Evolutionary conservation across 768 basidiomycete genomes (phyloP), one percentile per base, ranked within the genome.

Genomic region (Asterophora lycoperdoides): DNA sequence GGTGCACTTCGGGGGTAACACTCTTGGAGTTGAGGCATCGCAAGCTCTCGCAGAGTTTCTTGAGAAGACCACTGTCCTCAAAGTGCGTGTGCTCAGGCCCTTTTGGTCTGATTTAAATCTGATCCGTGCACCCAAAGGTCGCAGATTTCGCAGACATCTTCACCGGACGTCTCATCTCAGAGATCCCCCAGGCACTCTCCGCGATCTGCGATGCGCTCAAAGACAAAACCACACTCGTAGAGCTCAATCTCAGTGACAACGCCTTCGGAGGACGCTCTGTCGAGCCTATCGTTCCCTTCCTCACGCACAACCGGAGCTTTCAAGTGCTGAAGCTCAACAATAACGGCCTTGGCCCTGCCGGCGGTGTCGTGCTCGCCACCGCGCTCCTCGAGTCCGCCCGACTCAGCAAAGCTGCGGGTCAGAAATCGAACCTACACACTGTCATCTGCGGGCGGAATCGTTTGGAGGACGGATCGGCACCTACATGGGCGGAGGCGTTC

Each of bases 111-210:
- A 19, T 19, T 15, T 17, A 26, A 18, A n/a, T 23, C 13, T 44
- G 11, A 52, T 4, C 28, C 14, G n/a, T 13, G 29, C 41, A n/a
- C 50, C 29, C 18, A 42, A 46, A 98, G 96, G 72, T 95, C 51
- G 95, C 94, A 57, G 86, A 98, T 72, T 89, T 97, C 56, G 88
- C 92, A 26, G 95, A 97, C 70, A 94, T 99, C 68, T 99, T 99
- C 72, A 97, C 95, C 2, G 91, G 94, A 46, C 89, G 95, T 55
- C 79, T 96, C 61, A 97, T 97, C 72, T 77, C 81, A 52, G 95
- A 99, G 67, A 98, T 99, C 63, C 96, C 95, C 4, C 77, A 71
- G 49, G 92, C 96, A 13, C 83, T 99, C 39, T 78, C 83, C 32
- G 86, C 89, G 30, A 80, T 99, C 56, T 96, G 94, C 64, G 81